Conservation (phyloP, 179 eudicot genomes). For the Silene vulgaris region DNA sequence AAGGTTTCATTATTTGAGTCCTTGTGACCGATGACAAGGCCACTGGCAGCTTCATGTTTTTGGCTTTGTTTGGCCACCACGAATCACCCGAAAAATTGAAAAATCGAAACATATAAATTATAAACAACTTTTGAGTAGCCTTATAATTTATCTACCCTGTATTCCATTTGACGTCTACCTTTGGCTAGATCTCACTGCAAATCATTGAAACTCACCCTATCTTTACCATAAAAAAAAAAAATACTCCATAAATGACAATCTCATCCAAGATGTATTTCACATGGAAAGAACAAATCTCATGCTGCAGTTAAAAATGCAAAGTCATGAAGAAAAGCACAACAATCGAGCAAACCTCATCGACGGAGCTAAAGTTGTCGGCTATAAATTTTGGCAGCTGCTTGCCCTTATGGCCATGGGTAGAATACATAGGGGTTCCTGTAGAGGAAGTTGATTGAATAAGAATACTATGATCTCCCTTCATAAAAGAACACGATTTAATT, state of each 20-base stretch:
- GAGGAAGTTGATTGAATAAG: constrained; percentile 28
- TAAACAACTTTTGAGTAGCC: neutral
- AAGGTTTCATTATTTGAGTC: neutral
- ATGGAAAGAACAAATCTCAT: neutral
- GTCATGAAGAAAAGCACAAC: neutral
- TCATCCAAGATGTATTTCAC: neutral
- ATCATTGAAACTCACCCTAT: no score
- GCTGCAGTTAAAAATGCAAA: neutral
- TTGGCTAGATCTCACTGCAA: neutral
- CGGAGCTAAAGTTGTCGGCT: constrained; percentile 71
- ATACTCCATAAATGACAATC: neutral
- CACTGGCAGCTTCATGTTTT: neutral
- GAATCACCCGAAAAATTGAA: neutral
- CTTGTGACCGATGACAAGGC: neutral
- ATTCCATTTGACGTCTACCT: neutral
- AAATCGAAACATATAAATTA: neutral
- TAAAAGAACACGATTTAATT: neutral
- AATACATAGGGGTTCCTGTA: constrained; percentile 40
- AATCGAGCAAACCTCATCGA: constrained; percentile 55
- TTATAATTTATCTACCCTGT: neutral
- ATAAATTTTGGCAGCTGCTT: constrained; percentile 42
- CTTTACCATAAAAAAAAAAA: no score
- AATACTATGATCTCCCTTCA: constrained; percentile 19
- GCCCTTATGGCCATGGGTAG: constrained; percentile 25
- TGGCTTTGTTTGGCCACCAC: neutral